A percentile compares a stretch with the other conserved stretches of the same genome.
Conservation (phyloP, 1,139 yeast species). For the Saccharomyces hybrid region DNA sequence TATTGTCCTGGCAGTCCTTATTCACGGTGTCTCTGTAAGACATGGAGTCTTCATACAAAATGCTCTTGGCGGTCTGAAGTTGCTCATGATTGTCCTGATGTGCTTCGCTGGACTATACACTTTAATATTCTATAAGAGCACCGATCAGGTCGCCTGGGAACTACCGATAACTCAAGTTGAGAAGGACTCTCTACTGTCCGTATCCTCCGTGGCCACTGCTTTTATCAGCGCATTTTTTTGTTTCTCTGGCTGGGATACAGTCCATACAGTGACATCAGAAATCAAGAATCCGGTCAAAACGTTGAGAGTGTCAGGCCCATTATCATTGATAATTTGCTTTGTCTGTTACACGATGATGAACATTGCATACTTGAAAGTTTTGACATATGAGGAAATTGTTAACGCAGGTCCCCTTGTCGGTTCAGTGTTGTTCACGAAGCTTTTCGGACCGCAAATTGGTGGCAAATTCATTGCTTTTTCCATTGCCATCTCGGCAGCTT, state of each 20-base stretch:
- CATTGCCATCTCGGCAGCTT: slow-evolving; percentile 53
- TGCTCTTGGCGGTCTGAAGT: slow-evolving; percentile 47
- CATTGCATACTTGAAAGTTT: slow-evolving; percentile 48
- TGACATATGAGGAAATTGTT: slow-evolving; percentile 47
- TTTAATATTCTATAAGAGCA: slow-evolving; percentile 32
- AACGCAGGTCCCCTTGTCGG: slow-evolving; percentile 53
- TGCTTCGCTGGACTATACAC: slow-evolving; percentile 46
- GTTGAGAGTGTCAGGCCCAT: slow-evolving; percentile 54
- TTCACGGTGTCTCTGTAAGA: slow-evolving; percentile 49
- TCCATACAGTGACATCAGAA: slow-evolving; percentile 55
- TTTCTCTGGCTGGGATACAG: slow-evolving; percentile 58
- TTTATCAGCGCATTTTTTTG: slow-evolving; percentile 54
- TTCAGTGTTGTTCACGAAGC: slow-evolving; percentile 47
- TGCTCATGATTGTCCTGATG: slow-evolving; percentile 43
- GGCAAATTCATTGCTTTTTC: slow-evolving; percentile 47
- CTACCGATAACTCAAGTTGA: slow-evolving; percentile 16
- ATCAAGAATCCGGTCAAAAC: slow-evolving; percentile 52
- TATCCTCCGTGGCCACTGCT: slow-evolving; percentile 47
- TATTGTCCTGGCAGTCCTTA: slow-evolving; percentile 37
- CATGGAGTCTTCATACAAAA: slow-evolving; percentile 52
- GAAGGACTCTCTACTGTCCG: slow-evolving; percentile 31
- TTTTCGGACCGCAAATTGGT: slow-evolving; percentile 48
- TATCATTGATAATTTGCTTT: slow-evolving; percentile 42
- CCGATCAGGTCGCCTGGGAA: slow-evolving; percentile 5
- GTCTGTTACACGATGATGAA: slow-evolving; percentile 49